phyloP scores from a whole-genome alignment of 352 stramenopile genomes.

The Pythium inflatum region DNA sequence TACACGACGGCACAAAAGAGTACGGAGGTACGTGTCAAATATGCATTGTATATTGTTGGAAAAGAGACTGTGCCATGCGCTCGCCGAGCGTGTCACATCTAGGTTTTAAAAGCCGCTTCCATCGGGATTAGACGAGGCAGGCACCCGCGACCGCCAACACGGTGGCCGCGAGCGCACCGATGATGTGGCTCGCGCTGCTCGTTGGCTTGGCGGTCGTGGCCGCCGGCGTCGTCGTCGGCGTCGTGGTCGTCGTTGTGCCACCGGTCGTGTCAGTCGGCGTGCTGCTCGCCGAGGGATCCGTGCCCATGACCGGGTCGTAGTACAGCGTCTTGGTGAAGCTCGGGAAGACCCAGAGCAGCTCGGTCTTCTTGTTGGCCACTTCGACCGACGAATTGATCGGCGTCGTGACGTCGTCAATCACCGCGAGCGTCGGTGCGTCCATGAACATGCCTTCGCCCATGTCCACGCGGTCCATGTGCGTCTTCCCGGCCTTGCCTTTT shows the following conservation, averaged over 20 bases:
- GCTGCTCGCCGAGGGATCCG: neutral
- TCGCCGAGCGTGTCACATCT: too few relatives aligned
- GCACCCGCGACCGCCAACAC: neutral
- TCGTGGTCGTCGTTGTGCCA: neutral
- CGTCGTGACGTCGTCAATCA: slow-evolving; percentile 19
- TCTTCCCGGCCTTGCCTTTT: slow-evolving; percentile 30
- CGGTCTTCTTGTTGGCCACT: neutral
- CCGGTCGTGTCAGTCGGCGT: neutral
- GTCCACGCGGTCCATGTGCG: slow-evolving; percentile 24
- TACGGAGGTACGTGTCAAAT: too few relatives aligned
- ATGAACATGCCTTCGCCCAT: slow-evolving; percentile 34
- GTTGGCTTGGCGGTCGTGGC: neutral
- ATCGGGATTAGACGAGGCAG: neutral
- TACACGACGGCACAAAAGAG: too few relatives aligned
- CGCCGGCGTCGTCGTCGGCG: neutral
- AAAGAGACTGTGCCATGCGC: too few relatives aligned
- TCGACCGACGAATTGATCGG: slow-evolving; percentile 38
- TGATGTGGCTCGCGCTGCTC: neutral
- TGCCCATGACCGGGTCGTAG: slow-evolving; percentile 59
- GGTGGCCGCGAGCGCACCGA: neutral
- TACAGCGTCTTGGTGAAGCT: slow-evolving; percentile 41
- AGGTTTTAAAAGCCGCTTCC: too few relatives aligned
- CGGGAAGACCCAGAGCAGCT: slow-evolving; percentile 52
- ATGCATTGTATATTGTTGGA: too few relatives aligned
- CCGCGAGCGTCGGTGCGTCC: slow-evolving; percentile 22